Evolutionary conservation across 768 basidiomycete species (phyloP), one percentile per base, ranked within the genome.

Genomic region (Galerina sulciceps): DNA sequence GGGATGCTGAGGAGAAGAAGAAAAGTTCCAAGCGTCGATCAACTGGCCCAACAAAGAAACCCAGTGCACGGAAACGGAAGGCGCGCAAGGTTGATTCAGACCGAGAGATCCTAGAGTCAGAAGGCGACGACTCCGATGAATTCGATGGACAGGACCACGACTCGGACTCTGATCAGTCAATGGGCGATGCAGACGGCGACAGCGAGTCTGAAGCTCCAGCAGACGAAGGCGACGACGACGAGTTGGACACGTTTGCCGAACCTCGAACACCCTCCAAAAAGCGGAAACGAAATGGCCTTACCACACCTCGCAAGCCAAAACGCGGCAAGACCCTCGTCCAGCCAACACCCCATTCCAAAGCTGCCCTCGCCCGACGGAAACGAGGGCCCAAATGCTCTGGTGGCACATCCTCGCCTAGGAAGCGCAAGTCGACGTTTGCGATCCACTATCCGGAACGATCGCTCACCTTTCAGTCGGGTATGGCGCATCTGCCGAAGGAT

Each of bases 261-360:
- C 81, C 80, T 4, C 77, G 75, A 44, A 90, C 87, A 13, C 87
- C 87, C 1, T 75, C 77, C n/a, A 74, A 78, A 34, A 84, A 84
- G 65, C 83, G 86, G 23, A 84, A 81, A 69, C 83, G 86, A 20
- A 83, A 80, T 68, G 76, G 77, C 15, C 65, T 41, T 1, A 41
- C 60, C 15, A 73, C 72, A 0, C 72, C 73, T 40, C 59, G 55
- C 36, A 60, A 53, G 15, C 61, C 60, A 14, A 74, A 68, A 55
- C 52, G 63, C 26, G 60, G 51, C 53, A 70, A 70, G 41, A 80
- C 79, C 15, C 61, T 84, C 18, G 88, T 80, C 3, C 83, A 85
- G 23, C 87, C 89, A 9, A 92, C 90, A 0, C 90, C 90, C 5
- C 89, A 89, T 67, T 91, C 90, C 35, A 91, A 91, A 69, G 87